A percentile compares a stretch with the other conserved stretches of the same genome.
These are phyloP conservation scores for Pleurotus platypus DNA, from an alignment of 768 basidiomycete genomes.

Conservation along the genomic window DNA sequence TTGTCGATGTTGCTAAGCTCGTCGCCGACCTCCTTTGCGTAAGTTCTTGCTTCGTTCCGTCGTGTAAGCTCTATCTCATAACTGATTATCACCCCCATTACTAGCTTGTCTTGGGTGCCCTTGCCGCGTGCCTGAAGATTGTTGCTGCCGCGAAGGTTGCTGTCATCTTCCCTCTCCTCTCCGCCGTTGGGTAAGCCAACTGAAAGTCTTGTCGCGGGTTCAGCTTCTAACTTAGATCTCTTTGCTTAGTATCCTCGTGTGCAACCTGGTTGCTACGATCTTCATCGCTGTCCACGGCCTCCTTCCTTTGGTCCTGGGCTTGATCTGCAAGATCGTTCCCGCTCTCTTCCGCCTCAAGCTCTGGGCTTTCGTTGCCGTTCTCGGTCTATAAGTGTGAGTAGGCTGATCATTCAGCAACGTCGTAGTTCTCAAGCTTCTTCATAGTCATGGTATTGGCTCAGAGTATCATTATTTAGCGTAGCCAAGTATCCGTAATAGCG, in stretches of 20 bases:
- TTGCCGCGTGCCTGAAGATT: conserved; percentile 10
- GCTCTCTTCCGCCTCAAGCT: not conserved
- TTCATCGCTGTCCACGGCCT: conserved; percentile 8
- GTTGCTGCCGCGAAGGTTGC: conserved; percentile 9
- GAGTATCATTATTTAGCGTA: too few relatives aligned
- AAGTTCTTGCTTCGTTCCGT: not conserved
- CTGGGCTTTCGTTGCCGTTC: conserved; percentile 8
- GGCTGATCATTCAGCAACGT: fast-evolving
- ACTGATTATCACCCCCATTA: not conserved
- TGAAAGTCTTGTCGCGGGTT: too few relatives aligned
- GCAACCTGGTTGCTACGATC: conserved; percentile 4
- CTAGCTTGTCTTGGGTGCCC: conserved; percentile 13
- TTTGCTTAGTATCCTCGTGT: not conserved
- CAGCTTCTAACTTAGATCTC: not conserved
- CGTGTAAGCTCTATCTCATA: too few relatives aligned
- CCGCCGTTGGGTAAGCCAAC: conserved; percentile 15
- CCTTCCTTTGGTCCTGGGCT: conserved; percentile 3
- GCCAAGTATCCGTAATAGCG: too few relatives aligned
- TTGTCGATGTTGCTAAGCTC: conserved; percentile 12
- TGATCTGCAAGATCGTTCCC: conserved; percentile 6
- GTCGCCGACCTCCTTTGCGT: conserved; percentile 19
- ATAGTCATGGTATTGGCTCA: too few relatives aligned
- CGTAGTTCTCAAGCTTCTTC: too few relatives aligned
- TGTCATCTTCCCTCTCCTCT: conserved; percentile 13
- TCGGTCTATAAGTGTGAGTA: conserved; percentile 4